Evolutionary conservation across 1,139 yeast species (phyloP).

Genomic region (Taphrina betulina): DNA sequence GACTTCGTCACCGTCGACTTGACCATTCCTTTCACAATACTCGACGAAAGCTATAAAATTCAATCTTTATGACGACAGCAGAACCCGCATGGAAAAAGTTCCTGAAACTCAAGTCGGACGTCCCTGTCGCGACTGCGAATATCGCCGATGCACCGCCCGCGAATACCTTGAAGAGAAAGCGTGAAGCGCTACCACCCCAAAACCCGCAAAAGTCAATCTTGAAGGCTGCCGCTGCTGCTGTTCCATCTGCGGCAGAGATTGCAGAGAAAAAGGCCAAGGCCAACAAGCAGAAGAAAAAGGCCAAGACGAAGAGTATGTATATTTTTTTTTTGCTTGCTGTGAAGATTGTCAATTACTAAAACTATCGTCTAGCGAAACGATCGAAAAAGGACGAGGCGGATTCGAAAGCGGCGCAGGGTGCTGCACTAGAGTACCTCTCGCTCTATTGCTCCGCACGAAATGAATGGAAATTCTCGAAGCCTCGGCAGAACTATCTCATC

Average conservation of each 20-base stretch:
- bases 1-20: too few relatives aligned
- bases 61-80: constrained; percentile 16
- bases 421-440: constrained; percentile 14
- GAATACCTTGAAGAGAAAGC: constrained; percentile 2
- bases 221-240: not conserved
- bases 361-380: not conserved
- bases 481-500: constrained; percentile 23
- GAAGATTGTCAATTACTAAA: too few relatives aligned
- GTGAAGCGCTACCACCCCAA: constrained; percentile 5
- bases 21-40: too few relatives aligned
- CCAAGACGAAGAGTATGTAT: constrained; percentile 8
- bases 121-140: constrained; percentile 9
- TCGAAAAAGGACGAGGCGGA: constrained; percentile 24
- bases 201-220: not conserved
- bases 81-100: constrained; percentile 31
- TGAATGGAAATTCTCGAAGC: constrained; percentile 28
- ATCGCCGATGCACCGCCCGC: constrained; percentile 2
- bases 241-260: not conserved
- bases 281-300: constrained; percentile 17
- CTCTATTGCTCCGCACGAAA: constrained; percentile 2
- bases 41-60: too few relatives aligned
- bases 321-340: too few relatives aligned
- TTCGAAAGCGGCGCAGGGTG: constrained; percentile 12
- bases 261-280: constrained; percentile 4
- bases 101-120: constrained; percentile 20